A percentile compares a stretch with the other conserved stretches of the same genome.
These are phyloP conservation scores for Entelexis paramagnoliae DNA, from an alignment of 1,139 yeast species.

Conservation along the genomic window DNA sequence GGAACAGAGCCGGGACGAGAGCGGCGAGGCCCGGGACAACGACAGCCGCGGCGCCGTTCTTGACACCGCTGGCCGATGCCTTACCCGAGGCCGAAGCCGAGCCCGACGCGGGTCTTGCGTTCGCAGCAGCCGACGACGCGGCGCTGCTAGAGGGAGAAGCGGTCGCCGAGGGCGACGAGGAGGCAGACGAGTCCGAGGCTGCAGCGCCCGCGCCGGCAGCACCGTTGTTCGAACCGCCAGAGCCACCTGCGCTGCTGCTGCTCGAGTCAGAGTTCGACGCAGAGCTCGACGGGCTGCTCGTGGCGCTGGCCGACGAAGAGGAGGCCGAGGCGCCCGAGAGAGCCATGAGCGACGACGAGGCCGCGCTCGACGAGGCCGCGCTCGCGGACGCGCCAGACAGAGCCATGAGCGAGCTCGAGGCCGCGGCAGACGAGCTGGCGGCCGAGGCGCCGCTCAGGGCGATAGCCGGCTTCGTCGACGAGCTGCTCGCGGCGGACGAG, in stretches of 20 bases:
- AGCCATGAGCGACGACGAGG: neutral
- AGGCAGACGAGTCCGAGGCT: neutral
- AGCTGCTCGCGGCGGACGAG: constrained; percentile 21
- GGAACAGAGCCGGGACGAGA: constrained; percentile 13
- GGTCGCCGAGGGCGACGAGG: neutral
- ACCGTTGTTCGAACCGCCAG: constrained; percentile 5
- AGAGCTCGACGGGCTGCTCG: neutral
- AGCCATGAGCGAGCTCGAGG: constrained; percentile 2
- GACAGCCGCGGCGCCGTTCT: constrained; percentile 13
- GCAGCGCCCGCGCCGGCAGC: constrained; percentile 6
- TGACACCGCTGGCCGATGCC: neutral
- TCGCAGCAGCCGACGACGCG: neutral
- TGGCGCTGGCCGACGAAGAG: constrained; percentile 1
- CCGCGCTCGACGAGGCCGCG: constrained; percentile 3
- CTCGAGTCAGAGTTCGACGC: neutral
- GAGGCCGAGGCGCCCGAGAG: constrained; percentile 4
- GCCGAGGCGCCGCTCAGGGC: constrained; percentile 12
- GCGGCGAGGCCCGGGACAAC: constrained; percentile 17
- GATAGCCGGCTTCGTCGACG: constrained; percentile 15
- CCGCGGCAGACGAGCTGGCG: constrained; percentile 5
- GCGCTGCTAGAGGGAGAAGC: neutral
- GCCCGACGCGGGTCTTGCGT: neutral
- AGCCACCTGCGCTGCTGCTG: neutral
- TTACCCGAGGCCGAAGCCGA: neutral
- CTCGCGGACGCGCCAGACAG: constrained; percentile 4